phyloP scores from a whole-genome alignment of 2,329 filamentous ascomycete genomes.

The Arthroderma uncinatum region DNA sequence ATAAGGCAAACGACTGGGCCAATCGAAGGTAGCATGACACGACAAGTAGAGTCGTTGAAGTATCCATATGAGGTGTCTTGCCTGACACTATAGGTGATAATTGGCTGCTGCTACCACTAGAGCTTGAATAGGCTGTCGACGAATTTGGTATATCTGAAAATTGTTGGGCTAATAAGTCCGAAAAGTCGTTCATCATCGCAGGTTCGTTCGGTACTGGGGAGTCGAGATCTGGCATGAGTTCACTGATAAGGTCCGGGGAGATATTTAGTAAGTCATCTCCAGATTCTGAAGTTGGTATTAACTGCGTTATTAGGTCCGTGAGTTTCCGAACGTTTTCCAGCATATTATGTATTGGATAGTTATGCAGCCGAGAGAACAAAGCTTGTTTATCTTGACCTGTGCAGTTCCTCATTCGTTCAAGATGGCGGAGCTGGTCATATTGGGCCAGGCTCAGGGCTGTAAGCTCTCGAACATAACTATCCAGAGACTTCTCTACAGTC shows the following conservation, averaged over 20 bases:
- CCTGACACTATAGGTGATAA: neutral
- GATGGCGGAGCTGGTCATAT: neutral
- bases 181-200: neutral
- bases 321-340: neutral
- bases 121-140: neutral
- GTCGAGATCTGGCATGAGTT: neutral
- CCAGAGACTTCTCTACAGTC: neutral
- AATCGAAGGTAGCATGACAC: constrained; percentile 1
- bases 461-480: neutral
- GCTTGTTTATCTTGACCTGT: neutral
- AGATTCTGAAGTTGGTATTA: neutral
- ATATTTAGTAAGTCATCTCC: neutral
- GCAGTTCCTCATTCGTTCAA: neutral
- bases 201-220: neutral
- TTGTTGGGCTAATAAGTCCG: neutral
- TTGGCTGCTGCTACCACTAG: neutral
- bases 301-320: neutral
- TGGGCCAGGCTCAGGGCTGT: neutral
- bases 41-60: neutral
- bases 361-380: neutral
- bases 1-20: neutral
- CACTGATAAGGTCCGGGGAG: neutral
- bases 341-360: neutral
- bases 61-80: neutral
- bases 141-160: neutral